These are phyloP conservation scores for Boletus rufocinnamomeus DNA, from an alignment of 768 basidiomycete species.

Conservation along the genomic window DNA sequence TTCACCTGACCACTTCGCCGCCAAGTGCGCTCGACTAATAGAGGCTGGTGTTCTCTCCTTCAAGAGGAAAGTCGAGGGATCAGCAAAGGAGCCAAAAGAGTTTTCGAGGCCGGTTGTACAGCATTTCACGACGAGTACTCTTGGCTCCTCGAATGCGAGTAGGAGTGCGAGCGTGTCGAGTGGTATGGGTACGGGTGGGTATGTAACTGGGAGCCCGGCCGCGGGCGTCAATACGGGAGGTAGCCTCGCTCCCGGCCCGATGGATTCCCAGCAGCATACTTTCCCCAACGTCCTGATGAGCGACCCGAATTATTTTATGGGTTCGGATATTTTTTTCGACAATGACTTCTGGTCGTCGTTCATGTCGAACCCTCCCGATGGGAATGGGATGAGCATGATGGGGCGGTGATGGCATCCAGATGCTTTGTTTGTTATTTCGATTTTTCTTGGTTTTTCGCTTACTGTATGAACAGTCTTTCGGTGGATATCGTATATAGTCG, in stretches of 20 bases:
- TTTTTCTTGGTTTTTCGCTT: neutral
- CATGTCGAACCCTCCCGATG: constrained; percentile 37
- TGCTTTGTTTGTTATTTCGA: neutral
- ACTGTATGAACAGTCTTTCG: neutral
- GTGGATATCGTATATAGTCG: constrained; percentile 8
- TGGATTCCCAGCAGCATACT: constrained; percentile 24
- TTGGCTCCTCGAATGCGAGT: constrained; percentile 19
- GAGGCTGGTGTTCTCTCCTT: constrained; percentile 35
- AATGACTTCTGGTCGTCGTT: constrained; percentile 47
- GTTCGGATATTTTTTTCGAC: constrained; percentile 44
- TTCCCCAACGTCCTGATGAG: constrained; percentile 28
- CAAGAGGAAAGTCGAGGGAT: constrained; percentile 30
- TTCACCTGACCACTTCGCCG: constrained; percentile 42
- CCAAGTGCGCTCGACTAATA: constrained; percentile 45
- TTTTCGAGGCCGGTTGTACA: constrained; percentile 20
- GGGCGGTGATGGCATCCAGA: constrained; percentile 2
- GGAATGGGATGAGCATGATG: constrained; percentile 15
- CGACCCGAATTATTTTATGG: constrained; percentile 36
- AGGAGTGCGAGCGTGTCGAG: constrained; percentile 20
- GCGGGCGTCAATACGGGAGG: neutral
- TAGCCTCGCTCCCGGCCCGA: neutral
- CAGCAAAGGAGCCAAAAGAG: constrained; percentile 22
- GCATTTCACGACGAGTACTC: constrained; percentile 25
- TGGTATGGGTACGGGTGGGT: constrained; percentile 19
- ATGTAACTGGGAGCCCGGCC: constrained; percentile 11